phyloP scores from a whole-genome alignment of 768 basidiomycete species.

The Mycena albidolilacea region DNA sequence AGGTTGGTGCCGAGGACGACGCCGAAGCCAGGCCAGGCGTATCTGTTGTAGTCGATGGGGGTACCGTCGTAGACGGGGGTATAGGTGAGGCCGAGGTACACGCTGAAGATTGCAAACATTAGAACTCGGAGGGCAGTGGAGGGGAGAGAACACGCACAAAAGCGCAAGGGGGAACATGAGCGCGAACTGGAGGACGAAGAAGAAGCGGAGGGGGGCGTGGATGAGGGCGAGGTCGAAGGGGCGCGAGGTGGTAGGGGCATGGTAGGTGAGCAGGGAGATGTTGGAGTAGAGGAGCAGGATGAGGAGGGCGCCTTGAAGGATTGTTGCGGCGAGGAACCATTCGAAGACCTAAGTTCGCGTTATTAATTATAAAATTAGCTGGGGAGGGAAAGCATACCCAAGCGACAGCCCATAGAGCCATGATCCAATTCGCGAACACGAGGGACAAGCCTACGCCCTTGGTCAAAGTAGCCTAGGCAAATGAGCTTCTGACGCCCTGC shows the following conservation, averaged over 20 bases:
- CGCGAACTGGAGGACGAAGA: conserved; percentile 66
- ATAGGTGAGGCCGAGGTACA: conserved; percentile 79
- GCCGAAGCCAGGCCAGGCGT: conserved; percentile 83
- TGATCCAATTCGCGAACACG: conserved; percentile 83
- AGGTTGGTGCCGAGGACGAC: conserved; percentile 77
- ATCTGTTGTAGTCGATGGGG: conserved; percentile 68
- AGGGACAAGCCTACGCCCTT: conserved; percentile 87
- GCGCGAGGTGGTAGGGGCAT: conserved; percentile 67
- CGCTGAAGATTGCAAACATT: conserved; percentile 53
- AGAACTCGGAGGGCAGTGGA: background rate
- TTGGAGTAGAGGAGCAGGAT: conserved; percentile 86
- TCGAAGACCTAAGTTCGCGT: conserved; percentile 69
- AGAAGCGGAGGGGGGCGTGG: conserved; percentile 89
- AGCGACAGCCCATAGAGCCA: conserved; percentile 85
- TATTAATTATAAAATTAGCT: too few species aligned
- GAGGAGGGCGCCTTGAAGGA: conserved; percentile 80
- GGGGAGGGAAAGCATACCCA: conserved; percentile 71
- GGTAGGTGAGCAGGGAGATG: conserved; percentile 81
- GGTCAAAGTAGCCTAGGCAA: conserved; percentile 69
- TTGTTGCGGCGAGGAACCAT: conserved; percentile 82
- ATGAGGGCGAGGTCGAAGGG: conserved; percentile 88
- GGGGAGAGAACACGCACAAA: conserved; percentile 60
- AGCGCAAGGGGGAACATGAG: conserved; percentile 73
- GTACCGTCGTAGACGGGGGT: conserved; percentile 58
- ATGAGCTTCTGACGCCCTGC: background rate